phyloP scores from a whole-genome alignment of 495 filamentous ascomycete species.

The Xylaria nigripes region DNA sequence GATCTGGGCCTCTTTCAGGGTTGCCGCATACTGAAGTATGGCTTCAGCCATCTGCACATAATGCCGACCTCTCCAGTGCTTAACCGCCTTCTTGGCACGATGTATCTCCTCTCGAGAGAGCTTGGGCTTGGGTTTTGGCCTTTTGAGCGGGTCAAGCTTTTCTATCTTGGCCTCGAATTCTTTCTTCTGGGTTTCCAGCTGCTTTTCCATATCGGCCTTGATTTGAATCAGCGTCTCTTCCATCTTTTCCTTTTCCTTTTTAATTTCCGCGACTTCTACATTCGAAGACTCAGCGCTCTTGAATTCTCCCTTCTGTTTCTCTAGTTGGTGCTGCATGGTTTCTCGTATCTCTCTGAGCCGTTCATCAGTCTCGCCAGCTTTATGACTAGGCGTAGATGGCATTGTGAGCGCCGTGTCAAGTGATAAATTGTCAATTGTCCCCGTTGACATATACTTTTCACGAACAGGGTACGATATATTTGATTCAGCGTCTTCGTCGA shows the following conservation, averaged over 20 bases:
- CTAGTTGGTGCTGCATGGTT: conserved; percentile 80
- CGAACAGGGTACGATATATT: conserved; percentile 78
- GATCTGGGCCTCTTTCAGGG: conserved; percentile 90
- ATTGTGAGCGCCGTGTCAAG: conserved; percentile 90
- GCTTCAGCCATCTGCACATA: conserved; percentile 95
- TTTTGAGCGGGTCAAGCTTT: conserved; percentile 40
- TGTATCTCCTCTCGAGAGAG: conserved; percentile 61
- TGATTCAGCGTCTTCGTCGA: conserved; percentile 84
- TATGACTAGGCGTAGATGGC: conserved; percentile 68
- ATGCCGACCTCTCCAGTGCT: conserved; percentile 74
- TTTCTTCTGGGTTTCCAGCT: conserved; percentile 65
- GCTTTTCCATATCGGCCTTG: conserved; percentile 79
- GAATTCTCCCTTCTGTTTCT: conserved; percentile 82
- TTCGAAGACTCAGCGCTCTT: conserved; percentile 69
- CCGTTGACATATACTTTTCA: conserved; percentile 94
- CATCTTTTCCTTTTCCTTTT: conserved; percentile 78
- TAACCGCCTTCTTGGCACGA: conserved; percentile 54
- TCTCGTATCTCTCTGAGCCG: conserved; percentile 66
- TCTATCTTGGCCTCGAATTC: conserved; percentile 59
- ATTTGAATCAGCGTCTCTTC: conserved; percentile 68
- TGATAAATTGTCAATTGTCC: conserved; percentile 93
- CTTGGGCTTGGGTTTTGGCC: conserved; percentile 48
- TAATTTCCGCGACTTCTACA: conserved; percentile 75
- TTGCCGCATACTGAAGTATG: conserved; percentile 76
- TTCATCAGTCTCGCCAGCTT: conserved; percentile 64